A percentile compares a stretch with the other conserved stretches of the same genome.
These are phyloP conservation scores for Trametes gibbosa DNA, from an alignment of 768 basidiomycete species.

Conservation along the genomic window DNA sequence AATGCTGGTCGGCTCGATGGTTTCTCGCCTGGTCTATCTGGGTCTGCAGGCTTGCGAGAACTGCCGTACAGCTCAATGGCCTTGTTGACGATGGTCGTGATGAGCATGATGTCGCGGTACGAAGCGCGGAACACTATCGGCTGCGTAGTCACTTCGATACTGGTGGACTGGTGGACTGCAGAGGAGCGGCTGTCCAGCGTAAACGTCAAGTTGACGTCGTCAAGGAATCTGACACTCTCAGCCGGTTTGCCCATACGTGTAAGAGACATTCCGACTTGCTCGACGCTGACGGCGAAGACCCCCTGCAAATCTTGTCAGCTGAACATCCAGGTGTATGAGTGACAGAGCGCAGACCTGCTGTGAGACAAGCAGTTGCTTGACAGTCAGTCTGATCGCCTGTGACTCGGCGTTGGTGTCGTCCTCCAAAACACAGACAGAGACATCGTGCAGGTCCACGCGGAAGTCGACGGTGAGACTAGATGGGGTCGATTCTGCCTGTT, in stretches of 20 bases:
- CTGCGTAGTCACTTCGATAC: constrained; percentile 76
- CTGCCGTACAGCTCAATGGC: constrained; percentile 75
- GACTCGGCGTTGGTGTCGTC: constrained; percentile 75
- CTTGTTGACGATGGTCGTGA: constrained; percentile 81
- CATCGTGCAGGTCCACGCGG: constrained; percentile 86
- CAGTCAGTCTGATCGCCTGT: constrained; percentile 82
- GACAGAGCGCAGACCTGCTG: constrained; percentile 67
- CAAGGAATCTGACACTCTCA: constrained; percentile 88
- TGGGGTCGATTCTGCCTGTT: background rate
- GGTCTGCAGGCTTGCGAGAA: constrained; percentile 28
- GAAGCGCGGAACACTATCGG: constrained; percentile 94
- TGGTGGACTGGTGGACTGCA: constrained; percentile 68
- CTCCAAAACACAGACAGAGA: constrained; percentile 86
- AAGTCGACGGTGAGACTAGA: constrained; percentile 46
- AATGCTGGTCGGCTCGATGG: background rate
- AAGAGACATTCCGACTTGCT: constrained; percentile 89
- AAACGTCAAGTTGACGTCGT: constrained; percentile 86
- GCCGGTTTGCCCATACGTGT: constrained; percentile 79
- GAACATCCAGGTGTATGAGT: too few species aligned
- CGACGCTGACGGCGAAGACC: constrained; percentile 76
- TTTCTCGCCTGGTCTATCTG: background rate
- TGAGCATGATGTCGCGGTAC: constrained; percentile 89
- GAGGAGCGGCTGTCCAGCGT: constrained; percentile 83
- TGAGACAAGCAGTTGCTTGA: constrained; percentile 82
- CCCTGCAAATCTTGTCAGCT: constrained; percentile 44